Evolutionary conservation across 805 yeast genomes (phyloP).

Genomic region (Candida nanaspora): DNA sequence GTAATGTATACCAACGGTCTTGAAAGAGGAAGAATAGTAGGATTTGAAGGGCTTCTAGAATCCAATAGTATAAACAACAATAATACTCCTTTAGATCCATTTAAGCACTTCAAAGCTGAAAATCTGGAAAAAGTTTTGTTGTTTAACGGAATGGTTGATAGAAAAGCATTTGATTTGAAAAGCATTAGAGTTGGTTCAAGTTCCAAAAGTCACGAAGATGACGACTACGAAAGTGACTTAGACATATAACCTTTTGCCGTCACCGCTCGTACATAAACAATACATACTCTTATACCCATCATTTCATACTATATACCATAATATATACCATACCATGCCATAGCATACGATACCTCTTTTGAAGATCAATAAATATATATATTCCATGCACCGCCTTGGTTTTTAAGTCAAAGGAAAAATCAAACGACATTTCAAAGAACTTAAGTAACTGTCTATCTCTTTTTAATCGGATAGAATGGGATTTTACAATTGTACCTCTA

Average conservation of each 20-base stretch:
- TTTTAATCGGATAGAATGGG: not conserved
- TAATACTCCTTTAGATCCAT: constrained; percentile 14
- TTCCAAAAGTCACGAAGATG: constrained; percentile 3
- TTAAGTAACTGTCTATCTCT: no score
- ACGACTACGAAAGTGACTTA: constrained; percentile 32
- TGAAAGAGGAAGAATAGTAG: constrained; percentile 55
- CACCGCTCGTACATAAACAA: not conserved
- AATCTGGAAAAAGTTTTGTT: constrained; percentile 40
- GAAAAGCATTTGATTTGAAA: constrained; percentile 26
- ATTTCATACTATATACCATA: no score
- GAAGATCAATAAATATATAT: no score
- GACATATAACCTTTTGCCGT: constrained; percentile 16
- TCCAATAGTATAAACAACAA: not conserved
- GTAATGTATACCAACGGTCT: constrained; percentile 52
- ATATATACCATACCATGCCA: no score
- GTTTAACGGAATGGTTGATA: constrained; percentile 24
- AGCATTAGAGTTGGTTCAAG: constrained; percentile 10
- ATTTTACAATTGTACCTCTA: no score
- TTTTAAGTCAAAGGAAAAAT: not conserved
- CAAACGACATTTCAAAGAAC: constrained; percentile 1
- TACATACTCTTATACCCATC: not conserved
- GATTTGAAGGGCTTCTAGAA: constrained; percentile 52
- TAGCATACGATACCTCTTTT: no score
- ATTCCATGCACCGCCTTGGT: no score
- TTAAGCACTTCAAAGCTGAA: constrained; percentile 38